Evolutionary conservation across 202 grass and related monocot genomes (phyloP).

Genomic region (Setaria viridis): DNA sequence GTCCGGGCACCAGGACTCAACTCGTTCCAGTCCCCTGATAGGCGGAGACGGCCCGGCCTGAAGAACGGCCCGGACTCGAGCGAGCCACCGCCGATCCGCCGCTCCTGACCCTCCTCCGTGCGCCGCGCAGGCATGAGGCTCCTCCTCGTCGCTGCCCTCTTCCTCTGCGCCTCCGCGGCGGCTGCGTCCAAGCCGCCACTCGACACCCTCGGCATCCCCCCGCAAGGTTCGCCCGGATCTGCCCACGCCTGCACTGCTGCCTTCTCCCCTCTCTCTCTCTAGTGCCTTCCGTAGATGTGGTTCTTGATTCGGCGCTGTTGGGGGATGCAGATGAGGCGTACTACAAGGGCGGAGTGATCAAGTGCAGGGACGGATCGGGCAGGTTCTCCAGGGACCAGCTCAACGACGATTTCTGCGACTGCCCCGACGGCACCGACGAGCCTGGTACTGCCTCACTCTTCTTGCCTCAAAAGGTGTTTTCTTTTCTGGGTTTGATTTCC

Average conservation of each 20-base stretch:
- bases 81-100: slow-evolving; percentile 35
- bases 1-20: neutral
- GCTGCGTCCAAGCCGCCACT: slow-evolving; percentile 51
- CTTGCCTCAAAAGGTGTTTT: neutral
- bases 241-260: neutral
- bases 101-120: slow-evolving; percentile 20
- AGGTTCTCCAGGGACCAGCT: slow-evolving; percentile 82
- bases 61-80: neutral
- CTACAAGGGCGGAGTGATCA: slow-evolving; percentile 78
- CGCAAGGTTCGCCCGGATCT: slow-evolving; percentile 70
- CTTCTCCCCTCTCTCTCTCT: neutral
- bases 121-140: slow-evolving; percentile 46
- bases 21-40: slow-evolving; percentile 5
- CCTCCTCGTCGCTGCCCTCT: slow-evolving; percentile 45
- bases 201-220: slow-evolving; percentile 82
- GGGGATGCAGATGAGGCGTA: slow-evolving; percentile 74
- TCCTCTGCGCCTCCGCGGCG: slow-evolving; percentile 48
- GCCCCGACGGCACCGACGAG: slow-evolving; percentile 95
- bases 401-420: slow-evolving; percentile 98
- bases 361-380: slow-evolving; percentile 90
- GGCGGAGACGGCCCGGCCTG: slow-evolving; percentile 1
- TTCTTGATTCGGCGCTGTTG: slow-evolving; percentile 46
- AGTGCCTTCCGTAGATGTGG: slow-evolving; percentile 16
- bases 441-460: slow-evolving; percentile 56
- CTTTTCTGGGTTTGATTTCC: neutral